Percentiles rank a stretch among this genome's conserved stretches.
Evolutionary conservation across 805 yeast species (phyloP).

Genomic region (Yamadazyma olivae): DNA sequence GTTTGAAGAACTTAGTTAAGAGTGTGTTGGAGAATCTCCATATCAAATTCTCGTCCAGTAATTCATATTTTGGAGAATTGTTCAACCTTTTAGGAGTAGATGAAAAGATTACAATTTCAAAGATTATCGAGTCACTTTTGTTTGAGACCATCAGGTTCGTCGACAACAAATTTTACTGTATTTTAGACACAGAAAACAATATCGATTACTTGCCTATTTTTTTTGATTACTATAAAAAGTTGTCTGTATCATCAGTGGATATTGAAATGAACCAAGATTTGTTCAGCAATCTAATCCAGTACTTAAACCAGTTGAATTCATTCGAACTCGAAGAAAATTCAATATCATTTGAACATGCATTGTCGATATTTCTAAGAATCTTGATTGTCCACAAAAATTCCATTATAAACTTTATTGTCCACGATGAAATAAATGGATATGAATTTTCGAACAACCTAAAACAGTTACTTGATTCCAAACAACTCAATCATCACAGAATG

Average conservation of each 20-base stretch:
- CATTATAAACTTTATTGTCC: constrained; percentile 42
- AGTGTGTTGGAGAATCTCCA: constrained; percentile 17
- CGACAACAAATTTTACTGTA: constrained; percentile 1
- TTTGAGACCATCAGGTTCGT: constrained; percentile 10
- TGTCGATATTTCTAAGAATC: constrained; percentile 51
- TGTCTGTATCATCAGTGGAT: constrained; percentile 34
- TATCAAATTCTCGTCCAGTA: constrained; percentile 24
- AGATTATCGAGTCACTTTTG: constrained; percentile 25
- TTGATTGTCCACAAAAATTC: constrained; percentile 56
- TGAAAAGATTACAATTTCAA: constrained; percentile 22
- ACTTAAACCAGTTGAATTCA: constrained; percentile 18
- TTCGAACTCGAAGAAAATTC: neutral
- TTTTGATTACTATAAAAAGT: constrained; percentile 45
- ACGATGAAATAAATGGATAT: constrained; percentile 14
- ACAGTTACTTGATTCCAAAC: constrained; percentile 41
- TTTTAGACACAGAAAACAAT: neutral
- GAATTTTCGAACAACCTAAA: constrained; percentile 28
- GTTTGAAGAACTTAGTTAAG: constrained; percentile 13
- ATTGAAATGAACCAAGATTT: constrained; percentile 18
- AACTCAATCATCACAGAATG: constrained; percentile 28
- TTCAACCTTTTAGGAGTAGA: constrained; percentile 32
- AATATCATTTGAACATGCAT: constrained; percentile 17
- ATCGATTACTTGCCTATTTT: constrained; percentile 14
- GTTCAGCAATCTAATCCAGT: constrained; percentile 20
- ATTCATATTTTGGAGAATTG: constrained; percentile 40